Evolutionary conservation across 805 yeast genomes (phyloP), one percentile per base, ranked within the genome.

Genomic region (Candida patagonica): DNA sequence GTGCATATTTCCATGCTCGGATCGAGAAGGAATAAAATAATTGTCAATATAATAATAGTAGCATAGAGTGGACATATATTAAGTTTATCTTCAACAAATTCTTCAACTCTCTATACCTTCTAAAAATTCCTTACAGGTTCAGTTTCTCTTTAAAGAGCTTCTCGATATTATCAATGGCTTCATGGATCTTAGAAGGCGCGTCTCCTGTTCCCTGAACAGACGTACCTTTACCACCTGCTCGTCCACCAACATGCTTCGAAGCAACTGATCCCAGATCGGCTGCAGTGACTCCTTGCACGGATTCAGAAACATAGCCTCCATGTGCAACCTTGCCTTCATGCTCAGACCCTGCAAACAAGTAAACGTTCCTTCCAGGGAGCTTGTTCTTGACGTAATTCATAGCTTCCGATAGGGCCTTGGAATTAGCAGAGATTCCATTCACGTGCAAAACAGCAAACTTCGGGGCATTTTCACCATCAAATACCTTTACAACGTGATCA

Each of bases 171-270:
- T 70, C 73, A 48, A 92, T 69, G 21, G 98, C 99, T 30, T 70
- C 71, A 30, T 69, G 70, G 39, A 86, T 70, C 47, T 82, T 84
- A 25, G 65, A 70, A 26, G 78, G 71, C 47, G 85, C 81, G 52
- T 80, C 85, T 53, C 98, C 98, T 78, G 86, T 82, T 64, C 99
- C 99, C 68, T 92, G 98, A 52, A 86, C 85, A 41, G 88, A 78
- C 50, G 86, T 84, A 48, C 96, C 97, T 66, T 86, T 92, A 62
- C 99, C 99, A 66, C 99, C 99, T 43, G 95, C 94, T 62, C 82
- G 86, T 63, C 99, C 99, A 49, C 98, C 99, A 52, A 92, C 76
- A 53, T 70, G 67, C 26, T 67, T 63, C 33, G 88, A 68, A 32
- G 83, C 97, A 42, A 72, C 65, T 39, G 70, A 63, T 24, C 94